Evolutionary conservation across 2,329 filamentous ascomycete genomes (phyloP).

Genomic region (Rhynchosporium graminicola): DNA sequence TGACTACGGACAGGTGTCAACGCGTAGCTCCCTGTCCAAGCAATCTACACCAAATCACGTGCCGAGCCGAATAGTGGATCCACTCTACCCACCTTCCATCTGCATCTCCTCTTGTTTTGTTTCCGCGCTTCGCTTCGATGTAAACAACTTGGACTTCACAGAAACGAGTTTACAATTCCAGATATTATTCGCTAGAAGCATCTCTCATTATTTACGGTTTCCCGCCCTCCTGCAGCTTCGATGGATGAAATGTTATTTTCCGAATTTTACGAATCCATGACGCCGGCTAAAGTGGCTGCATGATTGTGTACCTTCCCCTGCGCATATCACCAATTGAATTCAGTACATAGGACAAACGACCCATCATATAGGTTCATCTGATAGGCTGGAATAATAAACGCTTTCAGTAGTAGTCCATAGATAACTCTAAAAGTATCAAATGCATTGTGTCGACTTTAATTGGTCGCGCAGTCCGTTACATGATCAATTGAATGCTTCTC

Average conservation of each 20-base stretch:
- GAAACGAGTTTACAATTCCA: too few relatives aligned
- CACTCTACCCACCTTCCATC: not conserved
- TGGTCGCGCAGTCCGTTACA: constrained; percentile 21
- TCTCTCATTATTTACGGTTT: not conserved
- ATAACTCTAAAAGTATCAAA: not conserved
- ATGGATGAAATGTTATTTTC: not conserved
- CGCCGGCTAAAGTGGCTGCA: constrained; percentile 18
- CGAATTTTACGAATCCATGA: constrained; percentile 10
- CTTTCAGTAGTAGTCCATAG: constrained; percentile 2
- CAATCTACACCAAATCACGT: constrained; percentile 6
- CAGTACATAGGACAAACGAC: constrained; percentile 4
- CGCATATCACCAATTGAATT: constrained; percentile 26
- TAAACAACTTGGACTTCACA: too few relatives aligned
- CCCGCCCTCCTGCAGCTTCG: not conserved
- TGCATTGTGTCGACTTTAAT: constrained; percentile 20
- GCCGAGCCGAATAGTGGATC: not conserved
- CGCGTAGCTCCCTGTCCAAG: too few relatives aligned
- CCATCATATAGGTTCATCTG: not conserved
- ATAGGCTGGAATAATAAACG: constrained; percentile 6
- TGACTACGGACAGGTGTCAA: too few relatives aligned
- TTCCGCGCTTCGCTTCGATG: not conserved
- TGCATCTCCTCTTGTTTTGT: not conserved
- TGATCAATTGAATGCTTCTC: constrained; percentile 5
- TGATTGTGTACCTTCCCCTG: not conserved
- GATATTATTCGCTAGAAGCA: too few relatives aligned